Base-by-base conservation (phyloP, 106 monocot genomes). In the Acorus gramineus region DNA sequence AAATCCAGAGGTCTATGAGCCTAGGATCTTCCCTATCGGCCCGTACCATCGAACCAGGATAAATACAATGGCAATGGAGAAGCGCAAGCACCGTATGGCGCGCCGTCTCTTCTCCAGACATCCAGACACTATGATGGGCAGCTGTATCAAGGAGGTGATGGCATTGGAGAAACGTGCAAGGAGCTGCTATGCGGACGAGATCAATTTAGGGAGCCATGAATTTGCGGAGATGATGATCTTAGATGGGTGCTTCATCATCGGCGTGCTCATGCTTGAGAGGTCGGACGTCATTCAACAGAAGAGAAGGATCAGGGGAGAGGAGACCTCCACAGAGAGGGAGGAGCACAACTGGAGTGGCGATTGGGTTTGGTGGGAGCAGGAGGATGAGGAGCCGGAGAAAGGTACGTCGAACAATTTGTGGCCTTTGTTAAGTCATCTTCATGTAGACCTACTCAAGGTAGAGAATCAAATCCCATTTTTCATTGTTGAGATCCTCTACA, bases 231-330 rank as follows among this genome's bases (percentile, higher is more conserved):
- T 77, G 66, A 7, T 77, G 49, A n/a, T 77, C 12, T 55, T 78
- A 6, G 78, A 78, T 44, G 72, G 72, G 3, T 78, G 72, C 57
- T 78, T 78, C 67, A 54, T 71, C 52, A 3, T 71, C 14, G 64
- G 53, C n/a, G n/a, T n/a, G n/a, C n/a, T n/a, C n/a, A n/a, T 28
- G 1, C 28, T 28, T 28, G 28, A 28, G n/a, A 28, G 28, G 28
- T 28, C 28, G 28, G 1, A 28, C 28, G 28, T 28, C 1, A n/a
- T n/a, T n/a, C n/a, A n/a, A 1, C 28, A 28, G 28, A 28, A 28
- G 28, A 28, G 28, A 28, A 28, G 28, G 28, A 28, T 28, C 28
- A 1, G 28, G 28, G 28, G 28, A 28, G 28, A 28, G 28, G 28
- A 28, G 28, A 28, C 28, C 28, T 28, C 28, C 28, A 28, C 28